Conservation (phyloP, 2,329 filamentous ascomycete genomes). For the Penicillium sp. region DNA sequence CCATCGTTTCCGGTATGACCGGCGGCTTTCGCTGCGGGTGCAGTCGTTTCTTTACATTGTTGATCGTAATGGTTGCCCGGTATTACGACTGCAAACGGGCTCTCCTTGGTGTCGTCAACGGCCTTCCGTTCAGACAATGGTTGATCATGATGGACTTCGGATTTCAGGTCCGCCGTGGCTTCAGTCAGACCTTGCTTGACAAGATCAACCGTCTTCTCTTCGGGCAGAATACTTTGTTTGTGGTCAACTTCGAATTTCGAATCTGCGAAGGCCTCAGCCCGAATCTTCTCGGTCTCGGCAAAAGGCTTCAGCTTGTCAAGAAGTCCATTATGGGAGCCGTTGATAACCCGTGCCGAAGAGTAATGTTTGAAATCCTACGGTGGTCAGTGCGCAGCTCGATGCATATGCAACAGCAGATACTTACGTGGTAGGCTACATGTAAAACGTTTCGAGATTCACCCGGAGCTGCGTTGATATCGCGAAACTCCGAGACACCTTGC, state of each 20-base stretch:
- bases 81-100: no score
- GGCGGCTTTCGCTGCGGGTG: neutral
- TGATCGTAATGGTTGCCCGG: no score
- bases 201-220: neutral
- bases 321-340: constrained; percentile 55
- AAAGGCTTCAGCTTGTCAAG: constrained; percentile 44
- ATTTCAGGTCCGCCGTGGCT: no score
- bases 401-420: constrained; percentile 24
- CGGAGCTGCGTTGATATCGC: constrained; percentile 42
- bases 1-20: constrained; percentile 7
- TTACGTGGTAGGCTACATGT: constrained; percentile 63
- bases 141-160: no score
- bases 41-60: neutral
- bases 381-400: constrained; percentile 12
- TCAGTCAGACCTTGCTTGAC: no score
- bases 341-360: constrained; percentile 60
- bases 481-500: constrained; percentile 43
- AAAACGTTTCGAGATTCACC: constrained; percentile 39
- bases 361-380: constrained; percentile 61
- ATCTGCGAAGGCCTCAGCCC: constrained; percentile 18
- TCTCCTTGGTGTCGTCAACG: no score
- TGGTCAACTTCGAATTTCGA: neutral
- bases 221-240: neutral
- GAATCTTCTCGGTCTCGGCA: constrained; percentile 13
- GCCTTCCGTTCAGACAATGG: no score